phyloP scores from a whole-genome alignment of 1,284 basidiomycete genomes.

The Fomitopsis betulina region DNA sequence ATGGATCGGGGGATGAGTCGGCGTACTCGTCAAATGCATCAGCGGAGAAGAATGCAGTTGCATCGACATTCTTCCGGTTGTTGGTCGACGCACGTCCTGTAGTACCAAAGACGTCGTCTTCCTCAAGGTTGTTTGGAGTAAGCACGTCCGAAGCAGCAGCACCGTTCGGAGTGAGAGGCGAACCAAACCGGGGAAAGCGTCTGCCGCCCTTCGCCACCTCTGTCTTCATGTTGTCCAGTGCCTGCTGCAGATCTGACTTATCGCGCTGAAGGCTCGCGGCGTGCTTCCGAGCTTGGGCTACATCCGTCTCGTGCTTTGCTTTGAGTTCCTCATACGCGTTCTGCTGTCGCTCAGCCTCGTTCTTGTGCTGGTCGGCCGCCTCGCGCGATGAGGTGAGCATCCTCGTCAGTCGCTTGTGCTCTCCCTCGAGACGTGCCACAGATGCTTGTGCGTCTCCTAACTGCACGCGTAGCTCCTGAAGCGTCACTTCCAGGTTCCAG shows the following conservation, averaged over 20 bases:
- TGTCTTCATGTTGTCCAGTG: slow-evolving; percentile 70
- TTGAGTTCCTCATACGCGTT: slow-evolving; percentile 71
- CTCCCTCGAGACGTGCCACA: slow-evolving; percentile 71
- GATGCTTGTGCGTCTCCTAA: slow-evolving; percentile 64
- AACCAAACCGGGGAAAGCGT: slow-evolving; percentile 59
- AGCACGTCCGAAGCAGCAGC: slow-evolving; percentile 43
- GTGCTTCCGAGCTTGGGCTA: slow-evolving; percentile 85
- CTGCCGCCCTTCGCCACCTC: slow-evolving; percentile 61
- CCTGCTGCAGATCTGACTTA: slow-evolving; percentile 85
- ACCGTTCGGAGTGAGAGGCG: slow-evolving; percentile 63
- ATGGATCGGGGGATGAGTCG: slow-evolving; percentile 60
- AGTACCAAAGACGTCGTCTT: slow-evolving; percentile 66
- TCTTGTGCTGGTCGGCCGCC: slow-evolving; percentile 80
- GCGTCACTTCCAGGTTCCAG: slow-evolving; percentile 94
- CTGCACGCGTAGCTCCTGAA: slow-evolving; percentile 83
- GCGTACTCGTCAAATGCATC: slow-evolving; percentile 43
- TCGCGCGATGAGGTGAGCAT: slow-evolving; percentile 74
- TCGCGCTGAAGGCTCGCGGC: slow-evolving; percentile 87
- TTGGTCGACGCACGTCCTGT: slow-evolving; percentile 55
- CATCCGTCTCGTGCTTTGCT: slow-evolving; percentile 88
- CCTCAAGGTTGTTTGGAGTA: slow-evolving; percentile 56
- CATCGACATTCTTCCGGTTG: slow-evolving; percentile 56
- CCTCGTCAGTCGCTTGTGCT: slow-evolving; percentile 79
- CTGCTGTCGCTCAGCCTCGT: slow-evolving; percentile 76
- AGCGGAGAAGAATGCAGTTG: slow-evolving; percentile 50